A percentile compares a stretch with the other conserved stretches of the same genome.
These are phyloP conservation scores for Myxozyma vanderwaltii DNA, from an alignment of 805 yeast species.

Conservation along the genomic window DNA sequence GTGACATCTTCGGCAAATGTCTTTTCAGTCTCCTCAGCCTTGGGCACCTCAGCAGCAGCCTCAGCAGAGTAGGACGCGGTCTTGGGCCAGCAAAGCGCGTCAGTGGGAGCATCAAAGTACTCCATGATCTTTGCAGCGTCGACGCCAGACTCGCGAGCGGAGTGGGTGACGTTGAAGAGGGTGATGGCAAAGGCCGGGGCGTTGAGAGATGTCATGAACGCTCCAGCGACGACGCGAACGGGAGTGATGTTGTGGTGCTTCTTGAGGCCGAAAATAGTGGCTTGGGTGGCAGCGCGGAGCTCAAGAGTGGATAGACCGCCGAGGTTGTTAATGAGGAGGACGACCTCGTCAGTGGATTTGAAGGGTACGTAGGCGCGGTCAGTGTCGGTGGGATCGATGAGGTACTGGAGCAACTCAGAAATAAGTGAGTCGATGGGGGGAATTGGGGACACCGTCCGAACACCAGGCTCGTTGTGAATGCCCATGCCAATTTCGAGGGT, in stretches of 20 bases:
- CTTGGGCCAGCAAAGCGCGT: slow-evolving; percentile 29
- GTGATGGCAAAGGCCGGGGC: slow-evolving; percentile 92
- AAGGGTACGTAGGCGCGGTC: slow-evolving; percentile 84
- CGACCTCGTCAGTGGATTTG: slow-evolving; percentile 60
- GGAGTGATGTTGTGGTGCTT: slow-evolving; percentile 53
- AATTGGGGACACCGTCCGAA: slow-evolving; percentile 60
- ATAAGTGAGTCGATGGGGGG: slow-evolving; percentile 68
- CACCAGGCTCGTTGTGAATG: slow-evolving; percentile 94
- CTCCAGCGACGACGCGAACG: slow-evolving; percentile 67
- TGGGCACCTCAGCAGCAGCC: background rate
- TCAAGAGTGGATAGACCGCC: slow-evolving; percentile 89
- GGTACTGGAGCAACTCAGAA: slow-evolving; percentile 57
- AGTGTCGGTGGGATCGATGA: slow-evolving; percentile 62
- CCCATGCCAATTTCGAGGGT: slow-evolving; percentile 94
- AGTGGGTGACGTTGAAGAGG: slow-evolving; percentile 61
- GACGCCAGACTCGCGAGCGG: slow-evolving; percentile 14
- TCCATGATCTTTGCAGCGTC: slow-evolving; percentile 7
- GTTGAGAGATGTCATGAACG: slow-evolving; percentile 84
- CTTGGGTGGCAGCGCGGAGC: slow-evolving; percentile 61
- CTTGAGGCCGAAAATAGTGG: slow-evolving; percentile 43
- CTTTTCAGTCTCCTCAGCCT: background rate
- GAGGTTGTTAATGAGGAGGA: slow-evolving; percentile 75
- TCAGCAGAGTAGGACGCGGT: slow-evolving; percentile 4
- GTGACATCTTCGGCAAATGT: background rate
- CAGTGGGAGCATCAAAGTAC: slow-evolving; percentile 28